Base-by-base conservation (phyloP, 495 filamentous ascomycete species). In the Neurospora sp. region DNA sequence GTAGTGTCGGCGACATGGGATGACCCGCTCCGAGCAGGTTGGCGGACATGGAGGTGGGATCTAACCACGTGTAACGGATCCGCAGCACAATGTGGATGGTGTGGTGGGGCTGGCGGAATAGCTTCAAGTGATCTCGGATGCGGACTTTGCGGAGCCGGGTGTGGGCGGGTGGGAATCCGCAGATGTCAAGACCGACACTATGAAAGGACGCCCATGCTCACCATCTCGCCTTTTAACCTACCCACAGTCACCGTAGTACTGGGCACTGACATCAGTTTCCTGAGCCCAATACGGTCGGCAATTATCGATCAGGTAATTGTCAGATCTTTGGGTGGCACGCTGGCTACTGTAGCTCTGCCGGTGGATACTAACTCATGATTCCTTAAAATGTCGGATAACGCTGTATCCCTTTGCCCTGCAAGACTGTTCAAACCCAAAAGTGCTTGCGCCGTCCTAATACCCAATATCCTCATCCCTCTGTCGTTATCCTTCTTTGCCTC, bases 1-100 rank as follows among this genome's bases (percentile, higher is more conserved):
- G 12, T 3, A 8, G 9, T 35, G 27, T 18, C 38, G 37, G 72
- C 70, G 35, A 31, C 20, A 14, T 71, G 71, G 72, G 59, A 65
- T 69, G 37, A 27, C 53, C 53, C 53, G 53, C 53, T 65, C 53
- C 53, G 27, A 65, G 14, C 53, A 35, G 53, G 53, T 37, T 65
- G 53, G 71, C 75, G 75, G 75, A 75, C 47, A 74, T 73, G 78
- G 78, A 75, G 77, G 78, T 76, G 78, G 77, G 75, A 76, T 71
- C 27, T 27, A 65, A 65, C 27, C 53, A 65, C 53, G 53, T 65
- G 27, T 16, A 18, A 27, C 53, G 14, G 53, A 59, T 35, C 53
- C 53, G 53, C 53, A 65, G 53, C 53, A 65, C 27, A 65, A 31
- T 65, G 53, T 35, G 53, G 53, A 61, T 61, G 53, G 14, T 35